These are phyloP conservation scores for Rhizopus arrhizus DNA, from an alignment of 371 early-diverging fungal species.

Conservation along the genomic window DNA sequence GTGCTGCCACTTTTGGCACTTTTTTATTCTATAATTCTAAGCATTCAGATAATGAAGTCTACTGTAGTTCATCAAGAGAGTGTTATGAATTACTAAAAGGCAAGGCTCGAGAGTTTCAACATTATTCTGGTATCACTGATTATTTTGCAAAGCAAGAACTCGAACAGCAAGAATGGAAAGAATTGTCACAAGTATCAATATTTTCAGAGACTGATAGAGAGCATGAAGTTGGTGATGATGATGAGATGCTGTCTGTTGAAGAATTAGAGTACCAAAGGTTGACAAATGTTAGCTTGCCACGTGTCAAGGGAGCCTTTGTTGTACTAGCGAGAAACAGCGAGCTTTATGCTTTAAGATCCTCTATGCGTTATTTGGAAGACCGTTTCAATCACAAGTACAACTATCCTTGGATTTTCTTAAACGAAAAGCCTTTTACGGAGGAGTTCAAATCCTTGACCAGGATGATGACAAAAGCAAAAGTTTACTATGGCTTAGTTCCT, in stretches of 20 bases:
- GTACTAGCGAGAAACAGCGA: conserved; percentile 78
- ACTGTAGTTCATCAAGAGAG: conserved; percentile 26
- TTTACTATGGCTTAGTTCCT: conserved; percentile 49
- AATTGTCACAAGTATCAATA: background rate
- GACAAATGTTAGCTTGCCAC: conserved; percentile 23
- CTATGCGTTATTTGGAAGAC: conserved; percentile 80
- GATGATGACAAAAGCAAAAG: conserved; percentile 58
- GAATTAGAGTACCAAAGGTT: conserved; percentile 28
- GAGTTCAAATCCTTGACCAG: conserved; percentile 68
- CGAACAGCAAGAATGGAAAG: background rate
- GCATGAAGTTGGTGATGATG: background rate
- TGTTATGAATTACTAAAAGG: conserved; percentile 29
- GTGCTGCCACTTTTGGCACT: background rate
- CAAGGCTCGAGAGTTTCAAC: conserved; percentile 17
- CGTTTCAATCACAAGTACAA: conserved; percentile 79
- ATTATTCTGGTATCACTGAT: conserved; percentile 1
- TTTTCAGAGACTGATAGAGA: background rate
- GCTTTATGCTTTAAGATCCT: conserved; percentile 61
- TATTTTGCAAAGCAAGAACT: background rate
- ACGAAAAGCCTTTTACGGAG: conserved; percentile 81
- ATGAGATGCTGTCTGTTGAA: background rate
- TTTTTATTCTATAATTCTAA: conserved; percentile 11
- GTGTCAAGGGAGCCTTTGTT: conserved; percentile 64
- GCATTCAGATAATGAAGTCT: conserved; percentile 2
- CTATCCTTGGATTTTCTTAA: conserved; percentile 91